A percentile compares a stretch with the other conserved stretches of the same genome.
Evolutionary conservation across 352 stramenopile genomes (phyloP).

Genomic region (Ophiocytium majus): DNA sequence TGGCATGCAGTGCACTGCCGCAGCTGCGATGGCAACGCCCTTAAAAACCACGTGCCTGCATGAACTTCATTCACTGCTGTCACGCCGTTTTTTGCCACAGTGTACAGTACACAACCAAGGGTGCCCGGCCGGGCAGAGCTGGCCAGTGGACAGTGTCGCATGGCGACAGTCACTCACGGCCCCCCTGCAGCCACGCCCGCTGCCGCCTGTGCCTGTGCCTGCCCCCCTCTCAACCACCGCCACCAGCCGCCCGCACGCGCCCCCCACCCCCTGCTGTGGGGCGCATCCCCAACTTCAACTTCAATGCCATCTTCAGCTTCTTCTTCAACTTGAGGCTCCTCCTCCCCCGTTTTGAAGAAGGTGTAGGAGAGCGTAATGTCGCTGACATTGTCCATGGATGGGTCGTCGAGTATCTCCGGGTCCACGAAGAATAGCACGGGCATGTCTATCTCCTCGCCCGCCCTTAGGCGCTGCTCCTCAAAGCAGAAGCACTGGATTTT

Average conservation of each 20-base stretch:
- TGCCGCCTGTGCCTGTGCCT: too few species aligned
- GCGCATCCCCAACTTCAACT: background rate
- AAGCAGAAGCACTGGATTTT: conserved; percentile 99
- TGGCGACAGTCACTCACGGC: too few species aligned
- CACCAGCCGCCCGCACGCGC: background rate
- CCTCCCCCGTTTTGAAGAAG: conserved; percentile 61
- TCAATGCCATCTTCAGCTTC: conserved; percentile 25
- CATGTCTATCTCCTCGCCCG: conserved; percentile 97
- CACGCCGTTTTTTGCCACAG: too few species aligned
- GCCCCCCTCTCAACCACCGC: background rate
- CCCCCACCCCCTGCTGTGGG: background rate
- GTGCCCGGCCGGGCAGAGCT: too few species aligned
- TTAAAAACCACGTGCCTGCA: too few species aligned
- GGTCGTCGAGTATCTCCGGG: conserved; percentile 94
- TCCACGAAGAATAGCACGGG: conserved; percentile 99
- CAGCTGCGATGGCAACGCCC: too few species aligned
- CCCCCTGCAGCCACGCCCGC: too few species aligned
- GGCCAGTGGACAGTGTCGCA: too few species aligned
- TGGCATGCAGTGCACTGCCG: too few species aligned
- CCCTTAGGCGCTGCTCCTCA: conserved; percentile 92
- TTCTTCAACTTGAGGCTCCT: conserved; percentile 31
- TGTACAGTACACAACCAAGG: too few species aligned
- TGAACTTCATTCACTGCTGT: too few species aligned
- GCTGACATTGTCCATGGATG: conserved; percentile 88
- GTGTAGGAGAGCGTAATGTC: conserved; percentile 87